A percentile compares a stretch with the other conserved stretches of the same genome.
Evolutionary conservation across 1,139 yeast genomes (phyloP).

Genomic region (Nakaseomyces kungkrabaensis): DNA sequence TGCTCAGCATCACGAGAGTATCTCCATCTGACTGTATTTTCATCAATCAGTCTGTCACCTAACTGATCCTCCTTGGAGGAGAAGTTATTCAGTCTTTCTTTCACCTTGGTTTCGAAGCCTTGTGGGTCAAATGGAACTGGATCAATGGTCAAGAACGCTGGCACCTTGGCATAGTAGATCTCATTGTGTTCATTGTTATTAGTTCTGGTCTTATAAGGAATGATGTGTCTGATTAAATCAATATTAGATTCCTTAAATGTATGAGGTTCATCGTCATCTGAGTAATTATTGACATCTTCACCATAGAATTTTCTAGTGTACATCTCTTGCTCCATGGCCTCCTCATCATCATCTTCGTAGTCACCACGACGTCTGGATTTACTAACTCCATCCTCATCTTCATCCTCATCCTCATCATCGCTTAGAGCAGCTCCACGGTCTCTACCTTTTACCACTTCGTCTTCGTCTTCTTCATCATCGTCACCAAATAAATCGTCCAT

Average conservation of each 20-base stretch:
- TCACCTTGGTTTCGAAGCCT: slow-evolving; percentile 41
- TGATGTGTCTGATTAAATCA: slow-evolving; percentile 59
- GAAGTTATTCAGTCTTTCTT: slow-evolving; percentile 30
- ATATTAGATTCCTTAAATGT: slow-evolving; percentile 46
- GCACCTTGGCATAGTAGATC: slow-evolving; percentile 57
- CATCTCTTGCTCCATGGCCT: slow-evolving; percentile 30
- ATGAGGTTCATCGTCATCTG: slow-evolving; percentile 33
- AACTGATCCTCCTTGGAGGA: slow-evolving; percentile 36
- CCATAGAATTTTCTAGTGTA: slow-evolving; percentile 29
- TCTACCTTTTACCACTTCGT: slow-evolving; percentile 8
- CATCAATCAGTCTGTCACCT: slow-evolving; percentile 50
- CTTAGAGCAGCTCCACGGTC: not conserved
- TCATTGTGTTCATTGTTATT: slow-evolving; percentile 30
- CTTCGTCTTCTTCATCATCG: slow-evolving; percentile 36
- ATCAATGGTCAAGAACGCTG: slow-evolving; percentile 72
- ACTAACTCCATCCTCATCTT: slow-evolving; percentile 17
- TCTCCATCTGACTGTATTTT: slow-evolving; percentile 88
- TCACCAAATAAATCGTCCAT: slow-evolving; percentile 42
- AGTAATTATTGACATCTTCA: slow-evolving; percentile 28
- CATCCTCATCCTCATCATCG: slow-evolving; percentile 13
- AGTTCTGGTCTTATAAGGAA: slow-evolving; percentile 40
- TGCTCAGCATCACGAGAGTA: slow-evolving; percentile 57
- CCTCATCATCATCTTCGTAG: slow-evolving; percentile 17
- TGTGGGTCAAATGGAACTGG: slow-evolving; percentile 82
- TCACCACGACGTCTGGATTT: slow-evolving; percentile 10